Evolutionary conservation across 2,329 filamentous ascomycete genomes (phyloP).

Genomic region (Mycocentrospora acerina): DNA sequence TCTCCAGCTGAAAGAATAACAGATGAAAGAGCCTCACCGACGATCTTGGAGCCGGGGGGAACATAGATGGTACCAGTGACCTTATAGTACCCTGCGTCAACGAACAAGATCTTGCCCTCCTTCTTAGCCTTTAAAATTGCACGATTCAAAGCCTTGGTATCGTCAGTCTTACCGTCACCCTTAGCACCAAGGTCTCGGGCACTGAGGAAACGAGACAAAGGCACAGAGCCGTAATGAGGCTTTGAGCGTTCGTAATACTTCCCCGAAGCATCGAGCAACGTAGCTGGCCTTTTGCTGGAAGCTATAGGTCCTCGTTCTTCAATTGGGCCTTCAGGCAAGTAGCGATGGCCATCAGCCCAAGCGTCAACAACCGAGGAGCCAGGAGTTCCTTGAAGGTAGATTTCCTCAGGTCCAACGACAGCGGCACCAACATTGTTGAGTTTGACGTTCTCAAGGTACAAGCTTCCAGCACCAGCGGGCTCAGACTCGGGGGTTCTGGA

Average conservation of each 20-base stretch:
- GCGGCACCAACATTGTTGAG: conserved; percentile 50
- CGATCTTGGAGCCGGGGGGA: conserved; percentile 73
- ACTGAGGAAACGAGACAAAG: conserved; percentile 63
- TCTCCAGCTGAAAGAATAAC: conserved; percentile 75
- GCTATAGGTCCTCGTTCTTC: conserved; percentile 48
- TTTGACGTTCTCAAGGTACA: conserved; percentile 62
- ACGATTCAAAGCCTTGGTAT: conserved; percentile 76
- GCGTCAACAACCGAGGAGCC: conserved; percentile 23
- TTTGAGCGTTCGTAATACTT: conserved; percentile 56
- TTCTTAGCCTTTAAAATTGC: conserved; percentile 64
- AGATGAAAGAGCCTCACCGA: conserved; percentile 81
- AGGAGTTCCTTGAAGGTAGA: conserved; percentile 28
- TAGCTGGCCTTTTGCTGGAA: conserved; percentile 43
- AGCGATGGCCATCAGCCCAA: conserved; percentile 39
- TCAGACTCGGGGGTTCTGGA: conserved; percentile 46
- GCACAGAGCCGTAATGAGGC: conserved; percentile 49
- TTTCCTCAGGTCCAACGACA: conserved; percentile 24
- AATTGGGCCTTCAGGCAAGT: conserved; percentile 42
- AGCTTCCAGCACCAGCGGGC: conserved; percentile 49
- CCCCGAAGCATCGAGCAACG: conserved; percentile 47
- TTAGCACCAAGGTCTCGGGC: conserved; percentile 57
- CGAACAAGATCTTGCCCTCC: conserved; percentile 56
- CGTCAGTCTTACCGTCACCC: conserved; percentile 82
- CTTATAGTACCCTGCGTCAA: conserved; percentile 60
- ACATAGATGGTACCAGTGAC: conserved; percentile 57